These are phyloP conservation scores for Huntiella moniliformis DNA, from an alignment of 2,329 filamentous ascomycete species.

Conservation along the genomic window DNA sequence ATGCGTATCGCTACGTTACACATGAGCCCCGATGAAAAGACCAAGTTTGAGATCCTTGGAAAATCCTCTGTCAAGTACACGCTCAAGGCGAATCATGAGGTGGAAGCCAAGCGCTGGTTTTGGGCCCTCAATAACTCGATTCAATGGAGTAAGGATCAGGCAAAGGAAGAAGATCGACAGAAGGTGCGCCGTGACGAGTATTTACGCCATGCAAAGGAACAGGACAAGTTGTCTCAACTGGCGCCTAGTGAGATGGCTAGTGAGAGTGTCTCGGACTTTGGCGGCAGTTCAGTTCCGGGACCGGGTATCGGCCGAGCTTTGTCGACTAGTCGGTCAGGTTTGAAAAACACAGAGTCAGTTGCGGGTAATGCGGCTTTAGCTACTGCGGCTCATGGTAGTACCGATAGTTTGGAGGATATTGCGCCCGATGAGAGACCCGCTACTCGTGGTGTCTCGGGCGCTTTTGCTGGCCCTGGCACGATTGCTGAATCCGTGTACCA, in stretches of 20 bases:
- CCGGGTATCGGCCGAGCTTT: conserved; percentile 15
- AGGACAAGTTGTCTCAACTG: conserved; percentile 32
- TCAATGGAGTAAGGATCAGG: conserved; percentile 95
- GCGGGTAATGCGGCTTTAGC: conserved; percentile 24
- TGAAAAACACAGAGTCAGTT: neutral
- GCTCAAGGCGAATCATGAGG: conserved; percentile 91
- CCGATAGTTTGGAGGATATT: conserved; percentile 32
- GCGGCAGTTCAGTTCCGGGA: conserved; percentile 6
- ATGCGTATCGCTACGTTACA: conserved; percentile 90
- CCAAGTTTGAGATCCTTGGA: conserved; percentile 90
- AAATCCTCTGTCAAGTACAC: conserved; percentile 99
- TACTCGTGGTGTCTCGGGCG: conserved; percentile 17
- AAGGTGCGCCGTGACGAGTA: conserved; percentile 56
- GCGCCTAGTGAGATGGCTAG: conserved; percentile 29
- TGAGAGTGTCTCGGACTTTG: conserved; percentile 30
- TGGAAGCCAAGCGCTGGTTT: conserved; percentile 97
- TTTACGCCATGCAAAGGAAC: conserved; percentile 63
- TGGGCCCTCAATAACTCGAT: conserved; percentile 98
- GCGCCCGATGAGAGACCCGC: conserved; percentile 26
- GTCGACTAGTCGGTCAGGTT: conserved; percentile 6
- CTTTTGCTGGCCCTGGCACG: too few species aligned
- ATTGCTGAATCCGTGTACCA: conserved; percentile 19
- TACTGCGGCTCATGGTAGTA: conserved; percentile 20
- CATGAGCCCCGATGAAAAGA: conserved; percentile 96
- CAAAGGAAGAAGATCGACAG: conserved; percentile 69